Evolutionary conservation across 345 rosid species (phyloP).

Genomic region (Orychophragmus violaceus): DNA sequence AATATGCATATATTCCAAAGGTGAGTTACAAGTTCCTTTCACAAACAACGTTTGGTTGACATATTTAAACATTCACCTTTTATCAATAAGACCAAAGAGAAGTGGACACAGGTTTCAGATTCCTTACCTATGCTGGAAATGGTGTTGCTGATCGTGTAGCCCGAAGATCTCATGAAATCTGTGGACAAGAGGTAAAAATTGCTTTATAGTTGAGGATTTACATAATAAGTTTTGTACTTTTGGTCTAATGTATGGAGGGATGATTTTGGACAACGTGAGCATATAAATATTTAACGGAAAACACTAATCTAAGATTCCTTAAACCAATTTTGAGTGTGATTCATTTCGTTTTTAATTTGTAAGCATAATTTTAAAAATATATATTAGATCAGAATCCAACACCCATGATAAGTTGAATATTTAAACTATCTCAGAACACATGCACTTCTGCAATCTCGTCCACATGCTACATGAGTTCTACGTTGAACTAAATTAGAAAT

Average conservation of each 20-base stretch:
- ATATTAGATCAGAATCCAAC: too few relatives aligned
- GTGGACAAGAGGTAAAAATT: conserved; percentile 79
- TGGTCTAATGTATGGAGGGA: conserved; percentile 74
- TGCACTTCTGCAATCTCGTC: too few relatives aligned
- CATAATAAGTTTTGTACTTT: conserved; percentile 22
- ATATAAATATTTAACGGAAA: background rate
- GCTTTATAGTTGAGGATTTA: background rate
- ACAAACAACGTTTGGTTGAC: background rate
- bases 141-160: conserved; percentile 95
- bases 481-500: too few relatives aligned
- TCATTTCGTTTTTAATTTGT: too few relatives aligned
- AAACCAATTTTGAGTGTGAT: too few relatives aligned
- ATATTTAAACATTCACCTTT: background rate
- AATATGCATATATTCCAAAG: conserved; percentile 89
- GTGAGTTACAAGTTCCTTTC: conserved; percentile 18
- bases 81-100: conserved; percentile 97
- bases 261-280: conserved; percentile 70
- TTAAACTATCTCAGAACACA: too few relatives aligned
- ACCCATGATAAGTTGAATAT: too few relatives aligned
- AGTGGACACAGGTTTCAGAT: conserved; percentile 93
- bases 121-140: conserved; percentile 88
- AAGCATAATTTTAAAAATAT: too few relatives aligned
- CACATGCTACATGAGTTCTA: too few relatives aligned
- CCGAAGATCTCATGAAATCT: conserved; percentile 85
- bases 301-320: too few relatives aligned